Conservation (phyloP, 345 rosid species). For the Clarkia xantiana region DNA sequence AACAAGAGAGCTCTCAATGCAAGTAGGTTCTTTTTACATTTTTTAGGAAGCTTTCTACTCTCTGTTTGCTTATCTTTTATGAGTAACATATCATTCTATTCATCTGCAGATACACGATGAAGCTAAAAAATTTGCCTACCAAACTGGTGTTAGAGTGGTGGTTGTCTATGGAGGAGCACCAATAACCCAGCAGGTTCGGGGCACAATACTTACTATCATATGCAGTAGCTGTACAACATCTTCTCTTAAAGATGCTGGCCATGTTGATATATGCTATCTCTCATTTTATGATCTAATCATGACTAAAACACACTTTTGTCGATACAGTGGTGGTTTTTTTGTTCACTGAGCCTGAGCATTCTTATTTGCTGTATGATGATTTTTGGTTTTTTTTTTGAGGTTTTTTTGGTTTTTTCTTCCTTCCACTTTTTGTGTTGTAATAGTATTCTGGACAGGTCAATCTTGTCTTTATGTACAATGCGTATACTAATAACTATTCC, state of each 20-base stretch:
- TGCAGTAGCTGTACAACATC: neutral
- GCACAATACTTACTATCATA: neutral
- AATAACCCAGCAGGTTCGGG: slow-evolving; percentile 63
- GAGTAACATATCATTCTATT: neutral
- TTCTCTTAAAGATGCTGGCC: neutral
- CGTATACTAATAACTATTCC: too few relatives aligned
- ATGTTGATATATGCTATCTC: neutral
- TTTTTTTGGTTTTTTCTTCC: too few relatives aligned
- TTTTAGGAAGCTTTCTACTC: neutral
- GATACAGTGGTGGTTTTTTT: too few relatives aligned
- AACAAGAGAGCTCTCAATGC: slow-evolving; percentile 89
- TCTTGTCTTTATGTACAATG: too few relatives aligned
- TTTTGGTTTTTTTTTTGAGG: too few relatives aligned
- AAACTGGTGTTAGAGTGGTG: slow-evolving; percentile 93
- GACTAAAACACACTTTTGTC: too few relatives aligned
- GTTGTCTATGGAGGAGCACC: slow-evolving; percentile 99
- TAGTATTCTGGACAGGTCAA: too few relatives aligned
- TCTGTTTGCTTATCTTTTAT: neutral
- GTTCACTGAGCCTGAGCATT: too few relatives aligned
- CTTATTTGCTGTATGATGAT: too few relatives aligned
- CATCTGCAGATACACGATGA: slow-evolving; percentile 83
- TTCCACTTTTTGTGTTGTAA: too few relatives aligned
- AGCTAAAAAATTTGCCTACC: slow-evolving; percentile 88
- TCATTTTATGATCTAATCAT: too few relatives aligned
- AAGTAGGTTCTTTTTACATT: slow-evolving; percentile 33